phyloP scores from a whole-genome alignment of 2,329 filamentous ascomycete species.

The Sphaerostilbella broomeana region DNA sequence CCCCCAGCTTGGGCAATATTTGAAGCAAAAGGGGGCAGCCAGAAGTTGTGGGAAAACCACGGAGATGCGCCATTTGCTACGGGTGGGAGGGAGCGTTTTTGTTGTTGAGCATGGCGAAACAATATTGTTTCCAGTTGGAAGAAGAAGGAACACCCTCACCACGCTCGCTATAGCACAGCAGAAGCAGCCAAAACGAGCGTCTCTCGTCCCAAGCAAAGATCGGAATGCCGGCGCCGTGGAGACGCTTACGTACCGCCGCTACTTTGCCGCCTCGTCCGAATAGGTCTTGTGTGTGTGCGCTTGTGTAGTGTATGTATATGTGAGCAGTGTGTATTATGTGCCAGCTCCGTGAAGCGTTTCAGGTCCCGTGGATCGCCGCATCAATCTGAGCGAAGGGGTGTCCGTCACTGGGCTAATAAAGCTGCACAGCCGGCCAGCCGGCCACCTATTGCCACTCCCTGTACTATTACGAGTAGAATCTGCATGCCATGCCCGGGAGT shows the following conservation, averaged over 20 bases:
- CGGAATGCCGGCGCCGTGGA: no score
- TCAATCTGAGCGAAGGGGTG: conserved; percentile 4
- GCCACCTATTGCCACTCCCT: conserved; percentile 4
- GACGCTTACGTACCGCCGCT: no score
- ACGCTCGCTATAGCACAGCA: not conserved
- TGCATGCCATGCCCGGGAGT: no score
- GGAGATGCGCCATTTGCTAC: no score
- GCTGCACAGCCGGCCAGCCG: conserved; percentile 4
- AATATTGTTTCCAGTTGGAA: no score
- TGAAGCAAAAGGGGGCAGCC: no score
- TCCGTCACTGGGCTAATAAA: conserved; percentile 3
- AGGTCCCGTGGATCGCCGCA: conserved; percentile 5
- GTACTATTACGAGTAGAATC: conserved; percentile 6
- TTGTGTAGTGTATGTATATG: conserved; percentile 2
- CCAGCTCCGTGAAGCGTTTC: conserved; percentile 10
- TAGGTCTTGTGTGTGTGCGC: not conserved
- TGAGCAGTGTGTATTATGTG: conserved; percentile 5
- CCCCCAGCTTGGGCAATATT: no score
- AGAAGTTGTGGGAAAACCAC: no score
- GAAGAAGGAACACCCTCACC: no score
- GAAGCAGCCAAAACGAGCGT: not conserved
- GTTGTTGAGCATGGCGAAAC: no score
- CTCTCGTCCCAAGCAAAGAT: not conserved
- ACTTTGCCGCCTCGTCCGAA: conserved; percentile 1
- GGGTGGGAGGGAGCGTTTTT: no score